phyloP scores from a whole-genome alignment of 2,329 filamentous ascomycete genomes.

The Phialocephala sp. region DNA sequence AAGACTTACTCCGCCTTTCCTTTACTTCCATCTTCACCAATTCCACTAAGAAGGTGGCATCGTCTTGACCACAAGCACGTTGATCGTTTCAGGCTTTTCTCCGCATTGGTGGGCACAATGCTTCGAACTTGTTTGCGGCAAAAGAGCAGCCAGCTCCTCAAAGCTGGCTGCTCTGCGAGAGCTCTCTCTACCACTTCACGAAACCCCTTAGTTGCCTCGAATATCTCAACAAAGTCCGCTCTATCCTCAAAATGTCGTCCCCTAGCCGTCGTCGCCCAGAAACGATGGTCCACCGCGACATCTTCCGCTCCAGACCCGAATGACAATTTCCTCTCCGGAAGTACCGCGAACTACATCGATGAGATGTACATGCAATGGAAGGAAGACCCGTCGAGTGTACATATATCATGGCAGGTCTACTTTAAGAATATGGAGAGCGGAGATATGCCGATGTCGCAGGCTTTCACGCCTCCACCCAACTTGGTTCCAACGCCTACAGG shows the following conservation, averaged over 20 bases:
- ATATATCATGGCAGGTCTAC: constrained; percentile 98
- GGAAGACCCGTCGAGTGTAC: constrained; percentile 88
- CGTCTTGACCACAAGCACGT: background rate
- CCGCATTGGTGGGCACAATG: constrained; percentile 62
- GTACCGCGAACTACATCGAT: constrained; percentile 98
- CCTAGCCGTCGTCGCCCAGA: constrained; percentile 53
- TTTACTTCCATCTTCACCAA: constrained; percentile 39
- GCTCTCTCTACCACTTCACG: constrained; percentile 44
- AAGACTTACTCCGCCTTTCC: constrained; percentile 58
- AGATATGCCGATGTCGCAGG: constrained; percentile 96
- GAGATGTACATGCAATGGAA: constrained; percentile 99
- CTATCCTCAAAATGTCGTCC: constrained; percentile 54
- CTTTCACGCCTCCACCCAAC: constrained; percentile 93
- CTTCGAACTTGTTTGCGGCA: constrained; percentile 72
- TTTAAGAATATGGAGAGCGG: constrained; percentile 99
- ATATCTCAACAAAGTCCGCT: constrained; percentile 46
- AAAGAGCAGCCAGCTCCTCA: constrained; percentile 68
- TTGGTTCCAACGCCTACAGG: constrained; percentile 83
- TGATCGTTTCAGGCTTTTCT: constrained; percentile 19
- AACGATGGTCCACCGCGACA: constrained; percentile 60
- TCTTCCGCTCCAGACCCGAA: constrained; percentile 74
- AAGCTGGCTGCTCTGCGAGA: constrained; percentile 54
- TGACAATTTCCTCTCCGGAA: constrained; percentile 96
- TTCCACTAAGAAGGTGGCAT: constrained; percentile 2
- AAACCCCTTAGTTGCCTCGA: constrained; percentile 49